Evolutionary conservation across 768 basidiomycete genomes (phyloP), one percentile per base, ranked within the genome.

Genomic region (Russula sp.): DNA sequence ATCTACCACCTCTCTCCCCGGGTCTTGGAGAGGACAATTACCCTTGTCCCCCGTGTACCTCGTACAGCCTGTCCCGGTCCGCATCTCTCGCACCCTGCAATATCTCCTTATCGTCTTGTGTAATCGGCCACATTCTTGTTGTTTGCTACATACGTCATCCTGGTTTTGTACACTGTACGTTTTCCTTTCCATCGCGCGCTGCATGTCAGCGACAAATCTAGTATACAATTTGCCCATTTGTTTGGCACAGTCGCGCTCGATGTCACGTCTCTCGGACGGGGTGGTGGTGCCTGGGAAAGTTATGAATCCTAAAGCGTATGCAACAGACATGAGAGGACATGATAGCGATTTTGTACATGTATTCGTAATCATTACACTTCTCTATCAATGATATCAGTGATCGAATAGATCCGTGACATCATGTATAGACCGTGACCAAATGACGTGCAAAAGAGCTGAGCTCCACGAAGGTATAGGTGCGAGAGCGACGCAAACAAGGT

Each of bases 381-480:
- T 56, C 40, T 22, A 50, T 55, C 52, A 58, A 40, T 58, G 61
- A 63, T 59, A 66, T 66, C 35, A 42, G 40, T 64, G 57, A 59
- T 47, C 49, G 45, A 52, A 51, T 51, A 13, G 47, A 47, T 44
- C 31, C 18, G 49, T 57, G 48, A 62, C 31, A 27, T 27, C 27
- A 27, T 27, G 27, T 27, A 50, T 35, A 42, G 48, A 57, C 44
- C 42, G 37, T 52, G 56, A 57, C 50, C 55, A 53, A 48, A 49
- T n/a, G 22, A 47, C 0, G 7, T 39, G 44, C 27, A 27, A 54
- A 57, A 58, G 16, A 63, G 57, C 52, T 40, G 40, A 34, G 57
- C 60, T 62, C 52, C 34, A 27, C 42, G 55, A 35, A 44, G 64
- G 63, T 61, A 55, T 52, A 45, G 14, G 51, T 48, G 56, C 50